Evolutionary conservation across 177 flowering plant genomes (phyloP).

Genomic region (Tripterygium wilfordii): DNA sequence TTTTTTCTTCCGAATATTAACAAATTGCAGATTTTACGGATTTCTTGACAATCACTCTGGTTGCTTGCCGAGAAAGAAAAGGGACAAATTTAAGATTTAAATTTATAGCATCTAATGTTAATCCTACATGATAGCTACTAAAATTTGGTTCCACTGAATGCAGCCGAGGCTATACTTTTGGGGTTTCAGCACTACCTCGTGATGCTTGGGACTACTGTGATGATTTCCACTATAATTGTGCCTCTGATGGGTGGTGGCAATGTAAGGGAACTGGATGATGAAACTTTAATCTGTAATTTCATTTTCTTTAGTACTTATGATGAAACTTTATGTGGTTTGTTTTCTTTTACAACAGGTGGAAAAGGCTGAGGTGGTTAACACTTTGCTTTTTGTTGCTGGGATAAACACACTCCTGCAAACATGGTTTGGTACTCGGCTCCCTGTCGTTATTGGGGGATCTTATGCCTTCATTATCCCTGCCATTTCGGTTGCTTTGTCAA

Average conservation of each 20-base stretch:
- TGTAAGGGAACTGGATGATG: constrained; percentile 14
- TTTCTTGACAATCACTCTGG: not conserved
- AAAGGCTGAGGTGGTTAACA: constrained; percentile 60
- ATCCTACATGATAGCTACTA: too few species aligned
- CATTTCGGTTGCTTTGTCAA: constrained; percentile 34
- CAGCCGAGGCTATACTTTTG: constrained; percentile 28
- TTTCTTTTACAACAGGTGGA: constrained; percentile 24
- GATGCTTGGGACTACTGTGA: constrained; percentile 34
- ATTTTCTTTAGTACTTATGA: too few species aligned
- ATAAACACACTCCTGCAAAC: constrained; percentile 65
- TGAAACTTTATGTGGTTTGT: not conserved
- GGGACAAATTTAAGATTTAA: not conserved
- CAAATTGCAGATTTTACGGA: not conserved
- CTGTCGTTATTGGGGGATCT: constrained; percentile 61
- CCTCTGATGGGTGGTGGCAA: constrained; percentile 43
- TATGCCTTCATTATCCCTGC: constrained; percentile 52
- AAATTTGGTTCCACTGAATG: too few species aligned
- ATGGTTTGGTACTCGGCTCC: constrained; percentile 58
- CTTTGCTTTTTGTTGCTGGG: constrained; percentile 61
- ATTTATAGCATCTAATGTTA: not conserved
- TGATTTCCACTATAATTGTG: constrained; percentile 26
- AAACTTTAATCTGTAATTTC: too few species aligned
- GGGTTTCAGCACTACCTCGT: constrained; percentile 41
- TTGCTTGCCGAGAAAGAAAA: not conserved
- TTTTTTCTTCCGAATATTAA: not conserved